Percentiles rank a stretch among this genome's conserved stretches.
These are phyloP conservation scores for Diplosphaera chodatii DNA, from an alignment of 139 green algal genomes.

Conservation along the genomic window DNA sequence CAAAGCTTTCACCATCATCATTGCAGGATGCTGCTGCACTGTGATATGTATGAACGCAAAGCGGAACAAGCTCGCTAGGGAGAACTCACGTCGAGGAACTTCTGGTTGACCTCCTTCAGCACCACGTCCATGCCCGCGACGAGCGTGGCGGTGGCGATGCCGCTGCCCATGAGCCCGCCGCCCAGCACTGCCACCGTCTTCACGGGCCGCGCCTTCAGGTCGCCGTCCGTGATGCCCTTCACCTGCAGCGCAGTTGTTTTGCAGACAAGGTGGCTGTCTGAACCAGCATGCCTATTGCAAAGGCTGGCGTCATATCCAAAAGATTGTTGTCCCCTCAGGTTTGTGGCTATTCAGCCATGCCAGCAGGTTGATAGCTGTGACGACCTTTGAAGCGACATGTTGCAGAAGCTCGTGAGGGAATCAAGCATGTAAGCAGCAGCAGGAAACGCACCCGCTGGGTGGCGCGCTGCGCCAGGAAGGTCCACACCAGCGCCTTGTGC, in stretches of 20 bases:
- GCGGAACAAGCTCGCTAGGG: no score
- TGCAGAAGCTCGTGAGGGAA: background rate
- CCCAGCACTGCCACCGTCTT: constrained; percentile 85
- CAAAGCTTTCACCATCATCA: no score
- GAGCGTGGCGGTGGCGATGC: constrained; percentile 86
- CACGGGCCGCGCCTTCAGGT: constrained; percentile 75
- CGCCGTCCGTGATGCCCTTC: constrained; percentile 72
- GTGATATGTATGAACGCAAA: no score
- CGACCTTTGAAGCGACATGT: no score
- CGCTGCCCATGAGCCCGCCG: constrained; percentile 94
- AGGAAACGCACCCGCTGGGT: constrained; percentile 89
- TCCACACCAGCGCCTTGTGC: constrained; percentile 93
- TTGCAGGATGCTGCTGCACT: no score
- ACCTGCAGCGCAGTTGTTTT: constrained; percentile 21
- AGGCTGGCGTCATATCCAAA: no score
- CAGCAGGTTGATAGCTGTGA: no score
- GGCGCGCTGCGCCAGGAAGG: constrained; percentile 93
- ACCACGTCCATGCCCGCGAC: constrained; percentile 73
- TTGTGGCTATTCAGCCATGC: no score
- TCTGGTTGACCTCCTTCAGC: constrained; percentile 97
- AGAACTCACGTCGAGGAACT: constrained; percentile 79
- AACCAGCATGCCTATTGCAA: no score
- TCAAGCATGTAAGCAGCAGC: no score
- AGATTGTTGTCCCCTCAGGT: no score
- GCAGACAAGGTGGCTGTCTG: no score